phyloP scores from a whole-genome alignment of 1,284 basidiomycete genomes.

The Cutaneotrichosporon cutaneum region DNA sequence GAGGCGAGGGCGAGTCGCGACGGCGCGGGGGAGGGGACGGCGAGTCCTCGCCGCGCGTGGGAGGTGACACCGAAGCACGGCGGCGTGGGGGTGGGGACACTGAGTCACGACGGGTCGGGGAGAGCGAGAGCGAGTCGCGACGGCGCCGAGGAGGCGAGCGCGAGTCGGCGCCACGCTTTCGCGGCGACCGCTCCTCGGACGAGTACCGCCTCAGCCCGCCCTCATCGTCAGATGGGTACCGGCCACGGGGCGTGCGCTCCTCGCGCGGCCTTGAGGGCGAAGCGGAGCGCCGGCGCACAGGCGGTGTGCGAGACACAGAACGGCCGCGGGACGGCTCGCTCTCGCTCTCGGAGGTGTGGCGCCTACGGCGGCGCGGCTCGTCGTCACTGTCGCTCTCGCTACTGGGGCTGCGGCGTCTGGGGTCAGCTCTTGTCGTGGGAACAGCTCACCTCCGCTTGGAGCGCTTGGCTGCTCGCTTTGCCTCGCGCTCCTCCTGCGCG shows the following conservation, averaged over 20 bases:
- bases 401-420: background rate
- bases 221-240: background rate
- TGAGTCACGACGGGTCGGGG: background rate
- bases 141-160: background rate
- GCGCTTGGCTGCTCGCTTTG: constrained; percentile 3
- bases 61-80: background rate
- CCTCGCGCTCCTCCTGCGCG: constrained; percentile 16
- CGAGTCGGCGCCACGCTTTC: background rate
- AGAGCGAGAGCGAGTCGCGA: background rate
- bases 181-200: background rate
- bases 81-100: background rate
- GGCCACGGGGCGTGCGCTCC: background rate
- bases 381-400: background rate
- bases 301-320: background rate
- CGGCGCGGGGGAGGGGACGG: background rate
- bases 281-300: background rate
- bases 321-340: background rate
- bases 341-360: background rate
- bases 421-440: background rate
- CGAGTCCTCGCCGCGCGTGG: background rate
- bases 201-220: background rate
- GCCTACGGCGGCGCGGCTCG: background rate
- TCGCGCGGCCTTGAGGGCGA: background rate
- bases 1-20: background rate
- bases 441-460: constrained; percentile 1